A percentile compares a stretch with the other conserved stretches of the same genome.
These are phyloP conservation scores for Hibiscus tridactylites DNA, from an alignment of 345 rosid species.

Conservation along the genomic window DNA sequence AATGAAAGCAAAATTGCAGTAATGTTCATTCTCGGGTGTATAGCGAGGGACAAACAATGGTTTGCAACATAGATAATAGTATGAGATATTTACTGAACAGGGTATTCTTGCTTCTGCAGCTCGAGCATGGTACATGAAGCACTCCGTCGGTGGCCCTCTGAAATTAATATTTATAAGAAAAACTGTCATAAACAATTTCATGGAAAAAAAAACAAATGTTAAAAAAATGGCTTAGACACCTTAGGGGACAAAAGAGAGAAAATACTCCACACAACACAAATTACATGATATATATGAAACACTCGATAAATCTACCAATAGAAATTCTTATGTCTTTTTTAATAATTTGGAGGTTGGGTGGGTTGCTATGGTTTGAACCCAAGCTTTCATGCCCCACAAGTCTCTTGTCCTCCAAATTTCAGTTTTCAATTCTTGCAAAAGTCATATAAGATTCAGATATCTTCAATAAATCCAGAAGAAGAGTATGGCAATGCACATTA, in stretches of 20 bases:
- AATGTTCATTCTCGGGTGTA: background rate
- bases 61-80: conserved; percentile 9
- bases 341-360: background rate
- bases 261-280: background rate
- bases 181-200: background rate
- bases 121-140: conserved; percentile 83
- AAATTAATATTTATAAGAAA: conserved; percentile 11
- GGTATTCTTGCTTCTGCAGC: conserved; percentile 60
- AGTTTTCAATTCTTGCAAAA: background rate
- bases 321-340: background rate
- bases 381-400: background rate
- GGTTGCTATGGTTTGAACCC: background rate
- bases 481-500: background rate
- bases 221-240: background rate
- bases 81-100: conserved; percentile 34
- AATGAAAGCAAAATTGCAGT: background rate
- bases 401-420: background rate
- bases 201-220: background rate
- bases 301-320: background rate
- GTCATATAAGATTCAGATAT: background rate
- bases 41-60: background rate
- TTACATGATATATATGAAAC: background rate
- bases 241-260: background rate
- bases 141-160: conserved; percentile 97
- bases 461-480: too few species aligned